A percentile compares a stretch with the other conserved stretches of the same genome.
Evolutionary conservation across 768 basidiomycete species (phyloP).

Genomic region (Mycena indigotica): DNA sequence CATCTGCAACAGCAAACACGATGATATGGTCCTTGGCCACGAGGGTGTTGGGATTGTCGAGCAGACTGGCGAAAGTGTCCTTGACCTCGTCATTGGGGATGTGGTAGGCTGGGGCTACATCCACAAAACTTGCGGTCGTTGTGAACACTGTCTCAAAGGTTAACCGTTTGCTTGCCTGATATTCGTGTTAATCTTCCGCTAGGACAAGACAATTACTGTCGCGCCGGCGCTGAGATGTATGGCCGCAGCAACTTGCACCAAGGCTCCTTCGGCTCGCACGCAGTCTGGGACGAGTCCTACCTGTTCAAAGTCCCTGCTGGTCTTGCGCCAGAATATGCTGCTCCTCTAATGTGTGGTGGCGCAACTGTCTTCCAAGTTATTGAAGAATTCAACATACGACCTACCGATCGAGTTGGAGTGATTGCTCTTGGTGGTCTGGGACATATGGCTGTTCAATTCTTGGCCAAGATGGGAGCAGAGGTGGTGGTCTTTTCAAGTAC

Average conservation of each 20-base stretch:
- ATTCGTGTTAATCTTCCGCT: background rate
- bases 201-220: constrained; percentile 11
- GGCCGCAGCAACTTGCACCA: constrained; percentile 31
- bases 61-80: constrained; percentile 4
- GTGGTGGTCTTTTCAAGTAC: constrained; percentile 39
- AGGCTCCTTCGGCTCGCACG: constrained; percentile 31
- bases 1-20: constrained; percentile 35
- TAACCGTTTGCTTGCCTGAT: background rate
- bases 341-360: constrained; percentile 33
- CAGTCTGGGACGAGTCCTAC: constrained; percentile 36
- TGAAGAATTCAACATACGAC: constrained; percentile 5
- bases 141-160: constrained; percentile 35
- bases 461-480: constrained; percentile 42
- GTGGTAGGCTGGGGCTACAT: constrained; percentile 22
- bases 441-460: constrained; percentile 41
- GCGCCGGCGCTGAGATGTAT: constrained; percentile 19
- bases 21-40: constrained; percentile 35
- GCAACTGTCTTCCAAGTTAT: constrained; percentile 7
- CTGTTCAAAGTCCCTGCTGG: constrained; percentile 36
- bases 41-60: constrained; percentile 24
- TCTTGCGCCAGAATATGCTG: constrained; percentile 33
- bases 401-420: constrained; percentile 20
- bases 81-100: constrained; percentile 9
- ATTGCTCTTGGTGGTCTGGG: constrained; percentile 41
- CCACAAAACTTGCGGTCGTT: constrained; percentile 35